Base-by-base conservation (phyloP, 1,139 yeast species). In the Suhomyces choctaworum region DNA sequence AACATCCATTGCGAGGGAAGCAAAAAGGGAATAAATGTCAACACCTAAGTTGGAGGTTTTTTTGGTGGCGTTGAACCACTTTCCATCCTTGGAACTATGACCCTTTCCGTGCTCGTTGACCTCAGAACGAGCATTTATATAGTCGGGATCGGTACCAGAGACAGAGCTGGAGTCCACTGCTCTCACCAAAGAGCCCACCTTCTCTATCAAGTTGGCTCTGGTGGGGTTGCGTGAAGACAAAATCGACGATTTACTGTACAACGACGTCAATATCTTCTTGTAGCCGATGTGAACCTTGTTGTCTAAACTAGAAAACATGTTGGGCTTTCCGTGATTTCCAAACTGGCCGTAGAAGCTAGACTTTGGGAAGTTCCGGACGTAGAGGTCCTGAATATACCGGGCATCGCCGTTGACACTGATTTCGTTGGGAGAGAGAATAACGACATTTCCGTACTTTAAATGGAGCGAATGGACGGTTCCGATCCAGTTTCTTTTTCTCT, bases 1-100 rank as follows among this genome's bases (percentile, higher is more conserved):
- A 4, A 78, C 82, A 47, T 82, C 89, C 79, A 82, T 76, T 2
- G 92, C 89, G 48, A 82, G 64, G n/a, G 82, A 66, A 13, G 80
- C 81, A 64, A 81, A 82, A 13, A 82, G 54, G 10, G 77, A 68
- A 48, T 77, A 80, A 1, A 78, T 81, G 34, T 82, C 85, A 20
- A 81, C 61, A 2, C 70, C 70, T 31, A 65, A 45, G 34, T 60
- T 62, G 12, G 39, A 42, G 5, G 36, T 19, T 22, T 51, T 52
- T 5, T 42, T 41, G 11, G 48, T 35, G 11, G 49, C 41, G 37
- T 56, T 50, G 33, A 65, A 58, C 74, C 73, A 68, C n/a, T 40
- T 32, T 9, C 46, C 40, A 19, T 52, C 55, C 7, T 32, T 29
- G 5, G 27, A 17, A 3, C 30, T 30, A 27, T 41, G 39, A 4